Percentiles rank a stretch among this genome's conserved stretches.
These are phyloP conservation scores for Chrysoporthe austroafricana DNA, from an alignment of 2,329 filamentous ascomycete genomes.

Conservation along the genomic window DNA sequence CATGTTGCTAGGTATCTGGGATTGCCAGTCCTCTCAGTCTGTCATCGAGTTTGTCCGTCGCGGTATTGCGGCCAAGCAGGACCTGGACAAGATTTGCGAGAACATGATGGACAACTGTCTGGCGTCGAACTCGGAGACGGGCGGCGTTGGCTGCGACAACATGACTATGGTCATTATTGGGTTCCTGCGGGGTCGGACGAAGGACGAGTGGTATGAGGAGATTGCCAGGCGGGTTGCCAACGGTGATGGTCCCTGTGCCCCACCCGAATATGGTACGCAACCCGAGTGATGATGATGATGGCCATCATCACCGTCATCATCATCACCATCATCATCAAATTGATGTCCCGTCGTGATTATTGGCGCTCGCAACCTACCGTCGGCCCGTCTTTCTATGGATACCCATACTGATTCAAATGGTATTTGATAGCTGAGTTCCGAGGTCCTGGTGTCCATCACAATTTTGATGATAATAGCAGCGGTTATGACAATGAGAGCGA, in stretches of 20 bases:
- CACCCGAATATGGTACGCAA: conserved; percentile 97
- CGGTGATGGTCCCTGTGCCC: conserved; percentile 96
- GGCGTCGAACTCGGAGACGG: conserved; percentile 95
- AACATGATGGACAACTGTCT: conserved; percentile 99
- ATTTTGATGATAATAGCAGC: conserved; percentile 79
- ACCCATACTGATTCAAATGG: conserved; percentile 33
- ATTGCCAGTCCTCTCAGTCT: conserved; percentile 97
- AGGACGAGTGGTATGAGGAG: conserved; percentile 98
- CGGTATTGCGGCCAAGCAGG: conserved; percentile 95
- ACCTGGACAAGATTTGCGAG: conserved; percentile 92
- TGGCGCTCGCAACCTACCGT: not conserved
- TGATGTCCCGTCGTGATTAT: conserved; percentile 7
- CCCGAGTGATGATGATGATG: conserved; percentile 29
- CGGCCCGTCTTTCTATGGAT: not conserved
- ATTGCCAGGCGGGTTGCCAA: conserved; percentile 92
- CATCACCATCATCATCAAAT: not conserved
- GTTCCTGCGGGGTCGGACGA: conserved; percentile 86
- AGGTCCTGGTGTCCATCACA: conserved; percentile 79
- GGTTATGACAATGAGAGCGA: conserved; percentile 73
- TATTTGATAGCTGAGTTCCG: conserved; percentile 74
- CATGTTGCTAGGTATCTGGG: conserved; percentile 84
- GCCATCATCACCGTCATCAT: not conserved
- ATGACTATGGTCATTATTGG: conserved; percentile 97
- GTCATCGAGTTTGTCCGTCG: conserved; percentile 96
- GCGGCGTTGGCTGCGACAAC: conserved; percentile 97